Base-by-base conservation (phyloP, 352 stramenopile species). In the Globisporangium takayamanum region DNA sequence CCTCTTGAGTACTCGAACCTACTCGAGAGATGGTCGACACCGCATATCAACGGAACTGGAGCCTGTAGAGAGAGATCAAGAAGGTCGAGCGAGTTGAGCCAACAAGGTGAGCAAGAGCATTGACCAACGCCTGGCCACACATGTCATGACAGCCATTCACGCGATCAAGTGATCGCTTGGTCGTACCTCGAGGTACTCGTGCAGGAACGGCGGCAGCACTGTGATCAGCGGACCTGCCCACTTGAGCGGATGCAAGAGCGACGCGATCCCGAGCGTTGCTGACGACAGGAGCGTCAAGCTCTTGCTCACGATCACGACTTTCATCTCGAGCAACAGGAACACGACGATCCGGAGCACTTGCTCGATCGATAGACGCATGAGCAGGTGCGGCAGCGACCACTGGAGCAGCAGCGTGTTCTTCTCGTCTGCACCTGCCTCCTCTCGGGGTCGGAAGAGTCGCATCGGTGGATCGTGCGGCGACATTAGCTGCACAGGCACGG, bases 151-250 rank as follows among this genome's bases (percentile, higher is more conserved):
- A 33, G 44, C 3, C 22, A 25, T 3, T 37, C 3, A 7, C n/a
- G 15, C 20, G 14, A 50, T 6, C 37, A 8, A 39, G 28, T 52
- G 16, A 28, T 26, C 25, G 20, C 10, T 5, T 25, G 45, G n/a
- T 50, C 55, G 20, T 47, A 84, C 75, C 70, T 84, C 75, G 62
- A 82, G 70, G 44, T 80, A 84, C 36, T 84, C 75, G 50, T 76
- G 71, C 46, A 84, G 68, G 28, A 75, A 75, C 6, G 62, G 67
- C 12, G 75, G 75, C 14, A 84, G 26, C 10, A 82, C 60, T 5
- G 72, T 82, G 60, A 84, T 82, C 18, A 84, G 51, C 5, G 75
- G 75, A 20, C 75, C 75, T 20, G 70, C 70, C 75, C 75, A 84
- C 16, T 69, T 66, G 6, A 84, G 65, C 11, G 75, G 73, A 42